phyloP scores from a whole-genome alignment of 148 eudicot genomes.

The Chenopodium quinoa region DNA sequence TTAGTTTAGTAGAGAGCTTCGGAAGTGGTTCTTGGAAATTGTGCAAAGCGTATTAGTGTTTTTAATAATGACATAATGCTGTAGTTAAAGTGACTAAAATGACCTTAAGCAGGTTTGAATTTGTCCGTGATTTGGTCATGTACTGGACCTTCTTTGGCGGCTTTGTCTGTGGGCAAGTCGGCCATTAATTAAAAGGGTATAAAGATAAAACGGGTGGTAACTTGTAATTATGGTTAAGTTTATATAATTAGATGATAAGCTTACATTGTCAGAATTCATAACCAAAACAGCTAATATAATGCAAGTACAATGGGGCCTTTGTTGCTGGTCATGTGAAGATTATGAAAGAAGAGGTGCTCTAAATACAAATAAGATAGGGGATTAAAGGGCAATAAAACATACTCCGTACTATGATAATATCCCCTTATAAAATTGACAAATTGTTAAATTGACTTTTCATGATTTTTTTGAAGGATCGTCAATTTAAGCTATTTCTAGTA shows the following conservation, averaged over 20 bases:
- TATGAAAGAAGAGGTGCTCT: not conserved
- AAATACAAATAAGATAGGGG: no score
- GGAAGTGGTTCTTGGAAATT: not conserved
- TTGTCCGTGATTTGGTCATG: not conserved
- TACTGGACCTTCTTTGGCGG: conserved; percentile 1
- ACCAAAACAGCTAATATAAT: not conserved
- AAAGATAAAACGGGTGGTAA: not conserved
- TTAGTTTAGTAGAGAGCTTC: not conserved
- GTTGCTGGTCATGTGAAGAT: not conserved
- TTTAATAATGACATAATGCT: not conserved
- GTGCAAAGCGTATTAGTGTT: not conserved
- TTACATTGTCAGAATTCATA: not conserved
- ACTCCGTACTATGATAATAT: no score
- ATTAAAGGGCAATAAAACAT: no score
- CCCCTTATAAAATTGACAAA: no score
- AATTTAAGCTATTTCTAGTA: no score
- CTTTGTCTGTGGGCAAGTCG: not conserved
- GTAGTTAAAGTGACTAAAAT: not conserved
- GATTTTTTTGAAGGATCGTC: no score
- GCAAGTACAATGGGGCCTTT: conserved; percentile 2
- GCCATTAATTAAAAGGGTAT: not conserved
- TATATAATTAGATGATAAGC: not conserved
- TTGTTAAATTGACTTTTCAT: no score
- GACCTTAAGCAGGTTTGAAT: not conserved
- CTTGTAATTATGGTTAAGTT: not conserved